Evolutionary conservation across 208 protist genomes (phyloP).

Genomic region (Wallacemonas collosoma): DNA sequence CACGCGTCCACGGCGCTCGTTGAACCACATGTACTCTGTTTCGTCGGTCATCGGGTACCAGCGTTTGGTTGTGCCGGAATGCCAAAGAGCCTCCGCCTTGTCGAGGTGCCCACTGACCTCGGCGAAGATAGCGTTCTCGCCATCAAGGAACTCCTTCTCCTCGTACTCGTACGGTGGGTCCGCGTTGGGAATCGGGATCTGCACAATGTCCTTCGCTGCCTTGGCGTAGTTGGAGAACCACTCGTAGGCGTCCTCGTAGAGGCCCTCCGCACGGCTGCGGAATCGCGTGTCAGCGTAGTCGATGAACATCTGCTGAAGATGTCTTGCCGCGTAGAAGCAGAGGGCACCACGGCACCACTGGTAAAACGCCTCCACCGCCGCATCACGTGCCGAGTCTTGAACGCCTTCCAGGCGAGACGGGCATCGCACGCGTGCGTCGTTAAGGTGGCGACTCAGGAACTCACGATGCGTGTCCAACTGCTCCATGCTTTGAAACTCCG

Average conservation of each 20-base stretch:
- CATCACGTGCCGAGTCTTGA: conserved; percentile 59
- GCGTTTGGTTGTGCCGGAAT: conserved; percentile 78
- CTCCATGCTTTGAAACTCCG: conserved; percentile 68
- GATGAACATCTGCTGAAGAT: conserved; percentile 70
- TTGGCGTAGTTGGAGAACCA: conserved; percentile 83
- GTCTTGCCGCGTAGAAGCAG: conserved; percentile 74
- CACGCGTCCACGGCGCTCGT: conserved; percentile 85
- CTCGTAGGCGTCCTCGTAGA: conserved; percentile 87
- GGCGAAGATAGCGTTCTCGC: conserved; percentile 79
- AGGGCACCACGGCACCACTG: conserved; percentile 88
- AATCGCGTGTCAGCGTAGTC: conserved; percentile 78
- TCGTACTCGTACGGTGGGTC: conserved; percentile 88
- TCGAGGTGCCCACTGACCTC: conserved; percentile 81
- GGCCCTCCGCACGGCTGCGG: conserved; percentile 69
- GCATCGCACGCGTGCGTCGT: conserved; percentile 62
- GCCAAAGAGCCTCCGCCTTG: conserved; percentile 85
- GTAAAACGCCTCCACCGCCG: conserved; percentile 77
- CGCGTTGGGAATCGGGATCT: conserved; percentile 84
- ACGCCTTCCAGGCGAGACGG: conserved; percentile 72
- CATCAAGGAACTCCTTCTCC: conserved; percentile 89
- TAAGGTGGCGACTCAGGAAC: conserved; percentile 69
- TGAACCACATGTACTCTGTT: conserved; percentile 92
- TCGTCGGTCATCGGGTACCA: conserved; percentile 89
- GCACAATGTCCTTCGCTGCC: conserved; percentile 71
- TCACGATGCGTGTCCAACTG: conserved; percentile 81